Evolutionary conservation across 139 green algal genomes (phyloP), one percentile per base, ranked within the genome.

Genomic region (Ulvella scutata): DNA sequence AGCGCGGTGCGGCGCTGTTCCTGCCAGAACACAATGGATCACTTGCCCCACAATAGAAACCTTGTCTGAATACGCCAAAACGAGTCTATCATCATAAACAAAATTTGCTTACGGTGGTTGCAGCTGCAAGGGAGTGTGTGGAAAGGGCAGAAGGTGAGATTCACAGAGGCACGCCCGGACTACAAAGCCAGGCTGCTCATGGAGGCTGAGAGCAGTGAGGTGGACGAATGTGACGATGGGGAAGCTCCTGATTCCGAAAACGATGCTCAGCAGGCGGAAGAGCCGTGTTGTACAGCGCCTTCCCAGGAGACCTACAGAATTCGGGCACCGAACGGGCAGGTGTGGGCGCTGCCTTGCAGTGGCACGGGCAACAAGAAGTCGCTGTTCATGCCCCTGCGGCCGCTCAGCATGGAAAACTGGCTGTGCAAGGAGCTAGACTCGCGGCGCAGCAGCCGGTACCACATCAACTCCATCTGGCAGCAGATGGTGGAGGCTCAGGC

Each of bases 401-500:
- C 51, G 9, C 51, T n/a, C 9, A n/a, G n/a, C 13, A 31, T 67
- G 51, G n/a, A 67, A 29, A 26, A 67, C 6, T 67, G 51, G 9
- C 51, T 67, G 9, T 10, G n/a, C 9, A 9, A 36, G 4, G 51
- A 67, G 7, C 9, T 26, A 31, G 51, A 67, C 31, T 10, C 9
- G 4, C 51, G 6, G 20, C 51, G 33, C 9, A 67, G 51, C 51
- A 29, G 6, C 13, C 13, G 7, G 0, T 67, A 67, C 51, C 51
- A 67, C 17, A 6, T 67, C 51, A 67, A 67, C 20, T 0, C 31
- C n/a, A n/a, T 67, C 51, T 67, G 51, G 51, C n/a, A 67, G 13
- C 6, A 67, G n/a, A 67, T 67, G n/a, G n/a, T 67, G n/a, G 51
- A 67, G 51, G 31, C 51, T n/a, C n/a, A n/a, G n/a, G n/a, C n/a